A percentile compares a stretch with the other conserved stretches of the same genome.
These are phyloP conservation scores for Backusella circina DNA, from an alignment of 192 early-diverging fungal species.

Conservation along the genomic window DNA sequence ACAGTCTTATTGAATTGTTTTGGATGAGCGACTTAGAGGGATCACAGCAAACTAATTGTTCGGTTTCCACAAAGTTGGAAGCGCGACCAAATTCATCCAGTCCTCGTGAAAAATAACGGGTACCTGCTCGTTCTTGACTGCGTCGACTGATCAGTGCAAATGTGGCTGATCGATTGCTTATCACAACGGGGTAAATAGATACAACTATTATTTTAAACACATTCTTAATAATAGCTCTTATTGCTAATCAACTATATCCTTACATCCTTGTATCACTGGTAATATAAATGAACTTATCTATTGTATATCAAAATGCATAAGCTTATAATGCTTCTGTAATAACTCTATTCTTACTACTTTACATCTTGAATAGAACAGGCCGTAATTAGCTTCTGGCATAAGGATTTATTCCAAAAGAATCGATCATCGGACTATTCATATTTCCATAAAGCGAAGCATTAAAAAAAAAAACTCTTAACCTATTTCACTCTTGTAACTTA, in stretches of 20 bases:
- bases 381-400: slow-evolving; percentile 64
- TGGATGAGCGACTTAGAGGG: slow-evolving; percentile 40
- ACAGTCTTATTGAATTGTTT: slow-evolving; percentile 28
- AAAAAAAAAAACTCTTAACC: not conserved
- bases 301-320: not conserved
- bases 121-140: slow-evolving; percentile 77
- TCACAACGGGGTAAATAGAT: slow-evolving; percentile 50
- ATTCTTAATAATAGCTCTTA: not conserved
- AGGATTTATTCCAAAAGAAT: slow-evolving; percentile 88
- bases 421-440: slow-evolving; percentile 69
- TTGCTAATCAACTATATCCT: slow-evolving; percentile 16
- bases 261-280: slow-evolving; percentile 90
- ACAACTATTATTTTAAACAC: slow-evolving; percentile 47
- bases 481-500: not conserved
- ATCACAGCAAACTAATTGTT: slow-evolving; percentile 79
- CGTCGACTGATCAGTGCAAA: slow-evolving; percentile 84
- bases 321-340: not conserved
- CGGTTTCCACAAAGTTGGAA: slow-evolving; percentile 96
- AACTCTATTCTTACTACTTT: not conserved
- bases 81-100: slow-evolving; percentile 88
- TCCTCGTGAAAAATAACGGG: slow-evolving; percentile 91
- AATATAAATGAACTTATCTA: slow-evolving; percentile 80
- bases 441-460: not conserved
- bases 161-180: slow-evolving; percentile 63
- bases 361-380: slow-evolving; percentile 22